phyloP scores from a whole-genome alignment of 331 rosid genomes.

The Acacia concinna region DNA sequence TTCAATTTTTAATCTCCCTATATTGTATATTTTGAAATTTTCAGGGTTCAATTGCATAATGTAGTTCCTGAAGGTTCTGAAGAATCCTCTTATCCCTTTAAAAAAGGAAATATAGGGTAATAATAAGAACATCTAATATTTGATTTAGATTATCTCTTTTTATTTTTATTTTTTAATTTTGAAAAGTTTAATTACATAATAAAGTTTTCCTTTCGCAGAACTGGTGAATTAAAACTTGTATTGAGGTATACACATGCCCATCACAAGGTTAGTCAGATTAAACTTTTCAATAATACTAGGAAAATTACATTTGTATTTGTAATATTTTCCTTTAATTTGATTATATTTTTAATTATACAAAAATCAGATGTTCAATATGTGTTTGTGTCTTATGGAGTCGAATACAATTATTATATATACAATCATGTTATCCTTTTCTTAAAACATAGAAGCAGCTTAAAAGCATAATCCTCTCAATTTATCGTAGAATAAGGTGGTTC shows the following conservation, averaged over 20 bases:
- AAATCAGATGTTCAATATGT: neutral
- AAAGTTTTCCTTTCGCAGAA: slow-evolving; percentile 27
- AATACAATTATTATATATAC: too few species aligned
- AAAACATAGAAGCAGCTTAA: too few species aligned
- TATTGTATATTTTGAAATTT: neutral
- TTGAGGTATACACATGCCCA: slow-evolving; percentile 36
- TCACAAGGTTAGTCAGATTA: slow-evolving; percentile 35
- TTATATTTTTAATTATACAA: too few species aligned
- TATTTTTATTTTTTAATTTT: too few species aligned
- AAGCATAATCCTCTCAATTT: too few species aligned
- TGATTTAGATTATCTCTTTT: neutral
- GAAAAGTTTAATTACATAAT: too few species aligned
- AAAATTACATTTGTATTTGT: too few species aligned
- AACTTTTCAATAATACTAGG: neutral
- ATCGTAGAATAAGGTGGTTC: too few species aligned
- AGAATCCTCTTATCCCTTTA: slow-evolving; percentile 49
- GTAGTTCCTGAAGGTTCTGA: slow-evolving; percentile 54
- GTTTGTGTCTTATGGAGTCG: too few species aligned
- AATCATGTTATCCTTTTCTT: too few species aligned
- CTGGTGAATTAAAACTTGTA: slow-evolving; percentile 50
- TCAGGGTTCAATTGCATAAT: slow-evolving; percentile 48
- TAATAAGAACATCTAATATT: neutral
- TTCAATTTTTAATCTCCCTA: neutral
- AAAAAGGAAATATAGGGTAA: slow-evolving; percentile 53
- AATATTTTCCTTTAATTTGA: neutral